These are phyloP conservation scores for Ceriops zippeliana DNA, from an alignment of 345 rosid species.

Conservation along the genomic window DNA sequence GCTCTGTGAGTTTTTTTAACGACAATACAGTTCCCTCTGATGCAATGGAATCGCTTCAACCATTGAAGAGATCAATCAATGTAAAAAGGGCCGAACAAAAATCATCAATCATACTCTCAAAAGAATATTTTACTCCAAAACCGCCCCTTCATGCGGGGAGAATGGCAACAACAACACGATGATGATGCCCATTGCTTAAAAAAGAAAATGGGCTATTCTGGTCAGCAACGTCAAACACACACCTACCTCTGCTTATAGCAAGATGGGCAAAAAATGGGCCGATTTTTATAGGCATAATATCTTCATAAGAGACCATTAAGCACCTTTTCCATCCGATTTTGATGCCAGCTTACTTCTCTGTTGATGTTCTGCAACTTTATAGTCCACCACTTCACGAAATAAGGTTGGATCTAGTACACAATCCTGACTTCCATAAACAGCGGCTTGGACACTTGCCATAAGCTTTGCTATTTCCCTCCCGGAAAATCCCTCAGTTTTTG, in stretches of 20 bases:
- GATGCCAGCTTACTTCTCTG: slow-evolving; percentile 72
- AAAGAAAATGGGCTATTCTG: not conserved
- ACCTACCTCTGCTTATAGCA: not conserved
- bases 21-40: no score
- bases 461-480: slow-evolving; percentile 90
- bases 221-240: not conserved
- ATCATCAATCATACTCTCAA: no score
- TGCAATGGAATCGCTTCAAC: no score
- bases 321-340: slow-evolving; percentile 16
- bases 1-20: no score
- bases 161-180: slow-evolving; percentile 3
- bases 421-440: slow-evolving; percentile 78
- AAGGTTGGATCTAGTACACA: slow-evolving; percentile 68
- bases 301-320: not conserved
- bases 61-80: no score
- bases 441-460: slow-evolving; percentile 93
- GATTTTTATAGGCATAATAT: not conserved
- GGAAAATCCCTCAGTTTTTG: slow-evolving; percentile 79
- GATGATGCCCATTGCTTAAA: not conserved
- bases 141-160: not conserved
- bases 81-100: no score
- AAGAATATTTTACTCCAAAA: not conserved
- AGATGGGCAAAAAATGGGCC: not conserved
- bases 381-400: slow-evolving; percentile 88
- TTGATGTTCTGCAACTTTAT: slow-evolving; percentile 89